Conservation (phyloP, 179 eudicot species). For the Spergularia azorica region DNA sequence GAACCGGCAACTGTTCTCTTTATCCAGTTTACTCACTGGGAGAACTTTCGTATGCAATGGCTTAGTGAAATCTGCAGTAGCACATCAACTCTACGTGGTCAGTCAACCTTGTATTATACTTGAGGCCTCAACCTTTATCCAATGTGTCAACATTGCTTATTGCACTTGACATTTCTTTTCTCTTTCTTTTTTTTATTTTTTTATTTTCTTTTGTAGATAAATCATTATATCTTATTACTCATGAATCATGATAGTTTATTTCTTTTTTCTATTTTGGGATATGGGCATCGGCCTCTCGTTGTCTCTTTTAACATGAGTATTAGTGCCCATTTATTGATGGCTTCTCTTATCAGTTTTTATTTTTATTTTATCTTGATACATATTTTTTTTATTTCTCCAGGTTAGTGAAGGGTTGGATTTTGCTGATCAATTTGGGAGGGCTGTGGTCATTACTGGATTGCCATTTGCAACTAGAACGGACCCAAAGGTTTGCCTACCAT, state of each 20-base stretch:
- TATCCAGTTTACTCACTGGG: neutral
- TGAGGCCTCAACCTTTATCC: neutral
- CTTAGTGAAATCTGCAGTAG: neutral
- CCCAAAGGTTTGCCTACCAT: conserved; percentile 67
- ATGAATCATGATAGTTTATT: no score
- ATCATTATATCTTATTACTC: no score
- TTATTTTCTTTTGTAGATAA: no score
- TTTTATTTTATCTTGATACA: no score
- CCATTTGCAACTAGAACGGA: conserved; percentile 86
- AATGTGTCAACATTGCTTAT: neutral
- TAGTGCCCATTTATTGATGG: neutral
- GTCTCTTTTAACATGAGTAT: neutral
- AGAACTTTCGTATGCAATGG: neutral
- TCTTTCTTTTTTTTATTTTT: no score
- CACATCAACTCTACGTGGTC: neutral
- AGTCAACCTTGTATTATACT: neutral
- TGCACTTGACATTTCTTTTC: neutral
- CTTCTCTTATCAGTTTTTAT: neutral
- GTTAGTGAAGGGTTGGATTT: conserved; percentile 99
- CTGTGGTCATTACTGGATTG: conserved; percentile 87
- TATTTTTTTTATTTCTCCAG: conserved; percentile 33
- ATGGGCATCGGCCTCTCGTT: no score
- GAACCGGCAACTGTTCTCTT: neutral
- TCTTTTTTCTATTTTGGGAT: neutral
- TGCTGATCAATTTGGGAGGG: conserved; percentile 95